Conservation (phyloP, 129 eudicot species). For the Heracleum sosnowskyi region DNA sequence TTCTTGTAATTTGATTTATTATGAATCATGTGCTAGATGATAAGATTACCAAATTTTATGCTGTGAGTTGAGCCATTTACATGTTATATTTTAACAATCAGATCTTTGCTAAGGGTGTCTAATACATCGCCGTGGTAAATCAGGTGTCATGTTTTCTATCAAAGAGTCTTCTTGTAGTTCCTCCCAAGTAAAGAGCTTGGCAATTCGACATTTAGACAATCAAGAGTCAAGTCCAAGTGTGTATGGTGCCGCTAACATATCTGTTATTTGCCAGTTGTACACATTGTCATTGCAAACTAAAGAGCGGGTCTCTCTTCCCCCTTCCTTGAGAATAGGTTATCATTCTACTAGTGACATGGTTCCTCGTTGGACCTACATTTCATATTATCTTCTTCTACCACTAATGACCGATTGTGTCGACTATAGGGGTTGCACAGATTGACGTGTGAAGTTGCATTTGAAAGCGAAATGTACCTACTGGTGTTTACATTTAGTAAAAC, state of each 20-base stretch:
- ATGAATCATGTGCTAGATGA: no score
- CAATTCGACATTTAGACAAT: not conserved
- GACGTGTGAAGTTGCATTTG: constrained; percentile 2
- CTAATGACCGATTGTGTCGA: not conserved
- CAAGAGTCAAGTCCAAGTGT: no score
- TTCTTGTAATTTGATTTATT: no score
- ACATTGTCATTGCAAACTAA: not conserved
- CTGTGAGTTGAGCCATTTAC: no score
- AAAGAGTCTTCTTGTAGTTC: not conserved
- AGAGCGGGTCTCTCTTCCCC: not conserved
- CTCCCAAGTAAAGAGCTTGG: no score
- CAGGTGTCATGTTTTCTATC: not conserved
- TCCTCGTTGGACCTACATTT: not conserved
- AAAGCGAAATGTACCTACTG: constrained; percentile 1
- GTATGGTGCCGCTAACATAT: not conserved
- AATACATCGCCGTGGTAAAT: not conserved
- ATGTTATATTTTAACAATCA: no score
- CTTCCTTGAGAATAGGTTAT: not conserved
- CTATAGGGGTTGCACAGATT: constrained; percentile 4
- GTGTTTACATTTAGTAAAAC: not conserved
- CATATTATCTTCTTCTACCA: not conserved
- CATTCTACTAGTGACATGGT: not conserved
- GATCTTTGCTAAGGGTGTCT: no score
- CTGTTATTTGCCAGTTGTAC: not conserved
- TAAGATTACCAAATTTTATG: no score